A percentile compares a stretch with the other conserved stretches of the same genome.
These are phyloP conservation scores for Diplotaxis tenuifolia DNA, from an alignment of 345 rosid species.

Conservation along the genomic window DNA sequence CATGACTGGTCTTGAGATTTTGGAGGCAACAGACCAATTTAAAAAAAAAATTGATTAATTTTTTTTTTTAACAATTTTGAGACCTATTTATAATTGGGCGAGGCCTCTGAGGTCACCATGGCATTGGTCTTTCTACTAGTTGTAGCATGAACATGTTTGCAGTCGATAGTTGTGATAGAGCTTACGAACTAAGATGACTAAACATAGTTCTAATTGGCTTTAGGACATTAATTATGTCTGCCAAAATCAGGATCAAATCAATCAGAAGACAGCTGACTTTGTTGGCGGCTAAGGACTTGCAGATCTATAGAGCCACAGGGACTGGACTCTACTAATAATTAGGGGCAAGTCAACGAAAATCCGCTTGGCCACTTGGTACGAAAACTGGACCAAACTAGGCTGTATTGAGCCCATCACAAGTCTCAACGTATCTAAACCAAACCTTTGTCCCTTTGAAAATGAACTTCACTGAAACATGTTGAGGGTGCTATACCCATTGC, in stretches of 20 bases:
- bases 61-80: background rate
- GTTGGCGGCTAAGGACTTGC: background rate
- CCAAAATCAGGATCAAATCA: slow-evolving; percentile 22
- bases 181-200: background rate
- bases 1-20: background rate
- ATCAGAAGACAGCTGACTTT: background rate
- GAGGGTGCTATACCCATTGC: background rate
- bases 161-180: background rate
- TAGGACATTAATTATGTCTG: slow-evolving; percentile 43
- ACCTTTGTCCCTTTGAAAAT: background rate
- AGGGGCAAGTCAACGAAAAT: background rate
- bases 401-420: background rate
- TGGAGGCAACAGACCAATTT: background rate
- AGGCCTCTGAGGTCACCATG: background rate
- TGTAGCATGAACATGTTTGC: background rate
- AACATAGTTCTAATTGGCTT: background rate
- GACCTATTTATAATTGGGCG: background rate
- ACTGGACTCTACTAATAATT: background rate
- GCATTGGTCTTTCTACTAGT: background rate
- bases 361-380: slow-evolving; percentile 5
- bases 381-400: background rate
- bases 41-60: background rate
- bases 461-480: background rate
- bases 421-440: background rate
- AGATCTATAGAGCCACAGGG: background rate